Conservation (phyloP, 768 basidiomycete species). For the Boletus pseudopeckii region DNA sequence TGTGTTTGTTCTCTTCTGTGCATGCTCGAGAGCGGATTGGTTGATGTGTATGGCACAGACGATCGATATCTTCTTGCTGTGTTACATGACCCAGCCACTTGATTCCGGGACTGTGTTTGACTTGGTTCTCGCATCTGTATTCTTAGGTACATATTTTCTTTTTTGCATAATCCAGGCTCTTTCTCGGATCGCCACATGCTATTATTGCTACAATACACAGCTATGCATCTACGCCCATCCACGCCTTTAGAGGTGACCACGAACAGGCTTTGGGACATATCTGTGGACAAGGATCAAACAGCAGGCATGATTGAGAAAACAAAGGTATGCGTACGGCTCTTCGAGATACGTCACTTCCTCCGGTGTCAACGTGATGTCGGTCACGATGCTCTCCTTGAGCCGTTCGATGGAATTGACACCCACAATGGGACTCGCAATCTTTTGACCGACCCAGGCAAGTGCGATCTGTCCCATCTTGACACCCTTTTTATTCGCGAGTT, state of each 20-base stretch:
- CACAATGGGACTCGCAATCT: slow-evolving; percentile 44
- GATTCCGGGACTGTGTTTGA: background rate
- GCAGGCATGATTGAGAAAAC: background rate
- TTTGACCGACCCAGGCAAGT: slow-evolving; percentile 40
- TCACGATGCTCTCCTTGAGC: slow-evolving; percentile 30
- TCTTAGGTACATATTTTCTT: slow-evolving; percentile 5
- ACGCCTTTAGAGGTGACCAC: slow-evolving; percentile 10
- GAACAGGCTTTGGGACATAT: slow-evolving; percentile 14
- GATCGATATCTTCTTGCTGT: slow-evolving; percentile 79
- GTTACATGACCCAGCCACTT: slow-evolving; percentile 70
- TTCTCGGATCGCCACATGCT: background rate
- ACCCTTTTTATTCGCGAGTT: slow-evolving; percentile 39
- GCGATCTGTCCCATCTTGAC: slow-evolving; percentile 46
- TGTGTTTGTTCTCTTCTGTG: slow-evolving; percentile 34
- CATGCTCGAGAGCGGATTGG: background rate
- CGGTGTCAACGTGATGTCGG: slow-evolving; percentile 20
- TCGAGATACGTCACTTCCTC: slow-evolving; percentile 33
- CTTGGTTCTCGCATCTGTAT: slow-evolving; percentile 5
- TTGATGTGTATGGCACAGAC: slow-evolving; percentile 42
- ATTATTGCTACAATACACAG: background rate
- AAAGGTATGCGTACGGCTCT: slow-evolving; percentile 21
- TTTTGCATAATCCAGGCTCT: slow-evolving; percentile 8
- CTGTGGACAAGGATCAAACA: slow-evolving; percentile 4
- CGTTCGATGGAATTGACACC: slow-evolving; percentile 37
- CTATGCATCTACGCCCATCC: background rate